Evolutionary conservation across 164 flowering plant species (phyloP), one percentile per base, ranked within the genome.

Genomic region (Akebia trifoliata): DNA sequence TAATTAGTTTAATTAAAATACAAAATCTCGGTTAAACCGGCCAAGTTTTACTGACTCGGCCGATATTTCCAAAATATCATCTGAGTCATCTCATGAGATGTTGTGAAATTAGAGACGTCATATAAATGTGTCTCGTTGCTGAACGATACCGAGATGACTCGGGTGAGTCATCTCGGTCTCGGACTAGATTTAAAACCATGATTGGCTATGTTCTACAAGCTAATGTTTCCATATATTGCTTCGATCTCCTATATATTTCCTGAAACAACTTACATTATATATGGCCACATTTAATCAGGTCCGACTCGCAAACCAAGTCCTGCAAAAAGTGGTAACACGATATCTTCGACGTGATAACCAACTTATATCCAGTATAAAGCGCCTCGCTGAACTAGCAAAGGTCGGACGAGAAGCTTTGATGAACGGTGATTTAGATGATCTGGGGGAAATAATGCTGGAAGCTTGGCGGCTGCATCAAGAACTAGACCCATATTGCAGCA

Each of bases 391-490:
- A 60, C 78, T 94, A 43, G 96, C 99, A n/a, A 86, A 85, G 76
- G 56, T 76, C 21, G 99, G 96, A 48, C 84, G 92, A 63, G 96
- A 94, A 76, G 93, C 97, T 51, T 56, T 94, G 45, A 94, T 90
- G 99, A 94, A 86, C 56, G 63, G 74, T 35, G 87, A 88, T 56
- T 7, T 94, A 32, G 96, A 90, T 62, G 87, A 81, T 63, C 71
- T 94, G 4, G 99, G 97, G 47, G 76, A 76, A 43, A 83, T 88
- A 48, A 90, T 94, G 99, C 29, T 78, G 69, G 99, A 94, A 64
- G 91, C 97, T 51, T 90, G 97, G 99, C 76, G 87, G 65, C 60
- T 94, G 71, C 99, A 94, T 71, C 99, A 94, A 60, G 99, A 94
- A 66, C 83, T 94, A 4, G 99, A 94, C 56, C 99, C 99, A 9